Percentiles rank a stretch among this genome's conserved stretches.
Conservation (phyloP, 164 flowering plant species). For the Kalanchoe fedtschenkoi region DNA sequence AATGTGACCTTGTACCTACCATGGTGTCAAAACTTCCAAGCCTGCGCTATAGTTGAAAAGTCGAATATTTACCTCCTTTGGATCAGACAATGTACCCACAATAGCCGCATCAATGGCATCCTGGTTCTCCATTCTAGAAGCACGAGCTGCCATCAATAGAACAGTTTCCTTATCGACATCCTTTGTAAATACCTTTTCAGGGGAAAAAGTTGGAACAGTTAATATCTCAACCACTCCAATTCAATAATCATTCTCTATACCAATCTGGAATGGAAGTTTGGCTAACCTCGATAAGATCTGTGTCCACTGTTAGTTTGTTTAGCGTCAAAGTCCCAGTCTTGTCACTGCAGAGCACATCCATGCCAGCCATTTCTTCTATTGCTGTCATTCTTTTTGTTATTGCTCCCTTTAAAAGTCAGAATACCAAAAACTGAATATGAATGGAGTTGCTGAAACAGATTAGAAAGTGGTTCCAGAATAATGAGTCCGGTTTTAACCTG, state of each 20-base stretch:
- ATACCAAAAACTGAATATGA: neutral
- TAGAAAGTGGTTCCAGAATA: neutral
- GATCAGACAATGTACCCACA: conserved; percentile 50
- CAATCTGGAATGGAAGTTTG: neutral
- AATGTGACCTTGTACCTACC: neutral
- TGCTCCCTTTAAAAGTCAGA: conserved; percentile 53
- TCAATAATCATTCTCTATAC: neutral
- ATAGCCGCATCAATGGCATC: conserved; percentile 55
- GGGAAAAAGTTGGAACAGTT: conserved; percentile 2
- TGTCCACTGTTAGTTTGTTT: conserved; percentile 80
- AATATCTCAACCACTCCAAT: neutral
- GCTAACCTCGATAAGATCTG: conserved; percentile 74
- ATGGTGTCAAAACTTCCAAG: neutral
- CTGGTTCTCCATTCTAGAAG: conserved; percentile 44
- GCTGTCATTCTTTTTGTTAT: conserved; percentile 97
- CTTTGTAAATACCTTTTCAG: conserved; percentile 42
- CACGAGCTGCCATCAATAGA: conserved; percentile 49
- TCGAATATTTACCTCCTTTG: conserved; percentile 45
- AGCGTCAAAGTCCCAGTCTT: conserved; percentile 86
- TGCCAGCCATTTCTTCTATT: conserved; percentile 95
- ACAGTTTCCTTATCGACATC: conserved; percentile 41
- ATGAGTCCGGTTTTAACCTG: conserved; percentile 28
- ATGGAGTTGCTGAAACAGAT: neutral
- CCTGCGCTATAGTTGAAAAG: neutral
- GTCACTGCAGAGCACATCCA: conserved; percentile 95